phyloP scores from a whole-genome alignment of 768 basidiomycete genomes.

The Glaciozyma antarctica region DNA sequence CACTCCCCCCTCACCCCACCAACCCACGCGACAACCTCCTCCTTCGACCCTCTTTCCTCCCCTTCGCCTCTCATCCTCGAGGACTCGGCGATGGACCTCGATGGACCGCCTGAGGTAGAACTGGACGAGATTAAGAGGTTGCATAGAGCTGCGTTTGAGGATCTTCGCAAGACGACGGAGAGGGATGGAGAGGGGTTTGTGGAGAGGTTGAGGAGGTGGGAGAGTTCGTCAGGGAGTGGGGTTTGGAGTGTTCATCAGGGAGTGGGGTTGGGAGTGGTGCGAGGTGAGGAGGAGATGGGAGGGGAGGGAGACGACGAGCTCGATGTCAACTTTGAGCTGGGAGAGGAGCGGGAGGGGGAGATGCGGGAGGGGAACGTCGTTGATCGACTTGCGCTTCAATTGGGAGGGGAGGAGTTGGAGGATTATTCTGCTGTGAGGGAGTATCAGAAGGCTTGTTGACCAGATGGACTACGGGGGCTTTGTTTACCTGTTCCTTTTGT shows the following conservation, averaged over 20 bases:
- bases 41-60: neutral
- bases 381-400: conserved; percentile 7
- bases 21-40: conserved; percentile 2
- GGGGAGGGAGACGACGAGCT: conserved; percentile 2
- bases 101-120: neutral
- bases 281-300: too few relatives aligned
- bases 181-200: conserved; percentile 18
- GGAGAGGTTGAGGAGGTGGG: conserved; percentile 25
- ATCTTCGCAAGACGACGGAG: conserved; percentile 14
- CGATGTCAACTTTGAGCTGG: conserved; percentile 14
- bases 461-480: too few relatives aligned
- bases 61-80: conserved; percentile 6
- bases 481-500: neutral
- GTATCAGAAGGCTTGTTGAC: neutral
- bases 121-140: conserved; percentile 11
- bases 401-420: conserved; percentile 16
- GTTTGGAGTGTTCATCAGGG: neutral
- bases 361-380: neutral
- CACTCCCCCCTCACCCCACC: conserved; percentile 6
- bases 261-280: neutral
- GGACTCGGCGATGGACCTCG: conserved; percentile 1
- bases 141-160: conserved; percentile 22
- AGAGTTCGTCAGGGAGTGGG: neutral
- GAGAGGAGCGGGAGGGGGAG: neutral
- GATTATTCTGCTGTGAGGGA: conserved; percentile 22